Conservation (phyloP, 164 flowering plant genomes). For the Magnolia sinica region DNA sequence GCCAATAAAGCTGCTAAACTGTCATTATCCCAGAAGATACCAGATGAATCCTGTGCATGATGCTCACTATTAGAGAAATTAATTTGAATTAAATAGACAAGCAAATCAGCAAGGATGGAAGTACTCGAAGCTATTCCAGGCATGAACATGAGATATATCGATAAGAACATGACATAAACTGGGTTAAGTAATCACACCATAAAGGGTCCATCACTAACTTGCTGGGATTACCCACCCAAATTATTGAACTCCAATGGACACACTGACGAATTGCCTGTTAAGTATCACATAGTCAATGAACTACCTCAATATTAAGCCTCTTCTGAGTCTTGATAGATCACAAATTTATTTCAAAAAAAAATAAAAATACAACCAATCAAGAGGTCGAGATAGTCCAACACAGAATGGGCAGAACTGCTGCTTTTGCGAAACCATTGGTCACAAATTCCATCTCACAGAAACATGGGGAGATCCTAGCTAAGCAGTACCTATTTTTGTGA, state of each 20-base stretch:
- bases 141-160: not conserved
- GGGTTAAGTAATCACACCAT: not conserved
- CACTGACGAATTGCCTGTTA: too few species aligned
- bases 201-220: not conserved
- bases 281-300: too few species aligned
- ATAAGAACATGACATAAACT: not conserved
- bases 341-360: too few species aligned
- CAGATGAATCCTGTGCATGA: slow-evolving; percentile 85
- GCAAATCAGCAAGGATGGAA: not conserved
- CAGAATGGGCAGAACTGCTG: too few species aligned
- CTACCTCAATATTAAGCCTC: too few species aligned
- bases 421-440: too few species aligned
- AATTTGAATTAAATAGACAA: slow-evolving; percentile 1
- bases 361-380: too few species aligned
- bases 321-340: too few species aligned
- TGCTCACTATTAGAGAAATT: not conserved
- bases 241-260: not conserved
- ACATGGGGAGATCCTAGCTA: too few species aligned
- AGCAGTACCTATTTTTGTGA: too few species aligned
- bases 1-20: slow-evolving; percentile 93
- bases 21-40: slow-evolving; percentile 99
- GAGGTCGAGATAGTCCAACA: too few species aligned
- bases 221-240: slow-evolving; percentile 1
- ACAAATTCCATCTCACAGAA: too few species aligned
- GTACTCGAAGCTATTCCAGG: not conserved